These are phyloP conservation scores for Penicillium thymicola DNA, from an alignment of 2,329 filamentous ascomycete genomes.

Conservation along the genomic window DNA sequence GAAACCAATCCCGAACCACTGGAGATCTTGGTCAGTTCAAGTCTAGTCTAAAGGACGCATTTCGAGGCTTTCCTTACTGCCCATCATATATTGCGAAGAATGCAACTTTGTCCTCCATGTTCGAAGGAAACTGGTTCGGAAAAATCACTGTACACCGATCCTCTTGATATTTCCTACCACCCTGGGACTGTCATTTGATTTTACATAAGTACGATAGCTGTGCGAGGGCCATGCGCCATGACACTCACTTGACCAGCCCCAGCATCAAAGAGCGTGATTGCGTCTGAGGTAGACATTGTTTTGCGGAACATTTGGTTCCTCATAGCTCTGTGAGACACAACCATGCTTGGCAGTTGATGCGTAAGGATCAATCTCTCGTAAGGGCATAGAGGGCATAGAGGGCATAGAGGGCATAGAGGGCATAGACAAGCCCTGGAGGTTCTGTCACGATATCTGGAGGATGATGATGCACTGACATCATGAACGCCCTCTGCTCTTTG, in stretches of 20 bases:
- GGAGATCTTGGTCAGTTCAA: background rate
- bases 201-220: background rate
- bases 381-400: background rate
- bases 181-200: slow-evolving; percentile 26
- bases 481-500: slow-evolving; percentile 3
- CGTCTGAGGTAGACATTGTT: slow-evolving; percentile 25
- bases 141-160: slow-evolving; percentile 30
- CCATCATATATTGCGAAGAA: slow-evolving; percentile 37
- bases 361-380: background rate
- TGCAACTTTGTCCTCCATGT: slow-evolving; percentile 28
- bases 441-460: slow-evolving; percentile 16
- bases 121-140: slow-evolving; percentile 30
- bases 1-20: slow-evolving; percentile 34
- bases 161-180: slow-evolving; percentile 29
- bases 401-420: background rate
- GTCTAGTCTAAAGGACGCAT: background rate
- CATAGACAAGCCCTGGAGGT: background rate
- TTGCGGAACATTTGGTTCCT: slow-evolving; percentile 22
- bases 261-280: slow-evolving; percentile 30
- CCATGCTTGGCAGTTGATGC: slow-evolving; percentile 2
- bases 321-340: slow-evolving; percentile 14
- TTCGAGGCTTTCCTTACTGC: slow-evolving; percentile 27
- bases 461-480: slow-evolving; percentile 34
- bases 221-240: background rate
- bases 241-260: slow-evolving; percentile 29